Percentiles rank a stretch among this genome's conserved stretches.
Evolutionary conservation across 2,329 filamentous ascomycete genomes (phyloP).

Genomic region (Salinomyces thailandicus): DNA sequence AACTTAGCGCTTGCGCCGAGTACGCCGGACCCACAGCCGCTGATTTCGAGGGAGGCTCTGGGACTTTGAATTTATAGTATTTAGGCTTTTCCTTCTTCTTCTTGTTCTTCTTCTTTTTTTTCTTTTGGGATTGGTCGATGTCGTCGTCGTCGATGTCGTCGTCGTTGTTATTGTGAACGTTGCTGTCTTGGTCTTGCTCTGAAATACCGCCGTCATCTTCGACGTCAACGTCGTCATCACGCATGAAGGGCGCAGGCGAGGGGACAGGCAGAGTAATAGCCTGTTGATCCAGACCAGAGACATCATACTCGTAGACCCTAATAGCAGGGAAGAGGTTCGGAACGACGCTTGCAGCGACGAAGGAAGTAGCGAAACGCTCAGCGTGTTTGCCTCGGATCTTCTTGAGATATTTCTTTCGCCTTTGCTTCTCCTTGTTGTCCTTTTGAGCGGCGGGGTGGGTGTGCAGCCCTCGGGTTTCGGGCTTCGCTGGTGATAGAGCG

Average conservation of each 20-base stretch:
- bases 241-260: background rate
- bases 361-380: constrained; percentile 71
- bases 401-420: constrained; percentile 44
- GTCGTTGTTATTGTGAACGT: no score
- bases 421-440: constrained; percentile 32
- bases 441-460: background rate
- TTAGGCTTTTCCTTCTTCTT: constrained; percentile 45
- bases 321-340: constrained; percentile 87
- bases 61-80: constrained; percentile 43
- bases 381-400: constrained; percentile 70
- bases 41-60: constrained; percentile 60
- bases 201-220: no score
- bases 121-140: constrained; percentile 27
- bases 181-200: no score
- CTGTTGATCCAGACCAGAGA: constrained; percentile 55
- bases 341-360: constrained; percentile 78
- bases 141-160: constrained; percentile 6
- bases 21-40: constrained; percentile 81
- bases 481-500: background rate
- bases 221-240: background rate
- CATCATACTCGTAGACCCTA: constrained; percentile 80
- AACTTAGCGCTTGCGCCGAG: constrained; percentile 68
- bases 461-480: background rate
- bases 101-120: constrained; percentile 34
- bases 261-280: constrained; percentile 6